Conservation (phyloP, 495 filamentous ascomycete species). For the Chaetomium cochliodes region DNA sequence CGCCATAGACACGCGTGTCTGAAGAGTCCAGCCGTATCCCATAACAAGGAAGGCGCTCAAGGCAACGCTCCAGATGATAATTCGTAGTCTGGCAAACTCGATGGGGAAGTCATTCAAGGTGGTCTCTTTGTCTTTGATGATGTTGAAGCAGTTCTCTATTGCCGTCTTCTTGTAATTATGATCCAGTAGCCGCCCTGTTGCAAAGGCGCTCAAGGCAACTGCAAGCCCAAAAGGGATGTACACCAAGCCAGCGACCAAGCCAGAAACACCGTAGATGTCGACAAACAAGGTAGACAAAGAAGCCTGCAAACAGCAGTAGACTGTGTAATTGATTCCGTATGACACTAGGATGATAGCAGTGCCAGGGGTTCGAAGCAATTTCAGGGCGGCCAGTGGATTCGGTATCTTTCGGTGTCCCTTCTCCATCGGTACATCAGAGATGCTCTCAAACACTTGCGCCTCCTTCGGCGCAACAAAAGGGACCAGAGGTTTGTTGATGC, state of each 20-base stretch:
- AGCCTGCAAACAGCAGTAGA: constrained; percentile 26
- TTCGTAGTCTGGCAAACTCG: constrained; percentile 18
- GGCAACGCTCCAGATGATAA: constrained; percentile 1
- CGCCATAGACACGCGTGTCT: constrained; percentile 12
- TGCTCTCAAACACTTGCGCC: background rate
- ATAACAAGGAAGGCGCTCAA: constrained; percentile 8
- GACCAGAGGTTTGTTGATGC: background rate
- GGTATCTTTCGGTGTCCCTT: background rate
- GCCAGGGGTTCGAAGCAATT: background rate
- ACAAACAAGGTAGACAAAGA: constrained; percentile 27
- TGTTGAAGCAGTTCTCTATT: background rate
- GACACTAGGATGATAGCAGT: constrained; percentile 4
- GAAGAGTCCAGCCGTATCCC: constrained; percentile 18
- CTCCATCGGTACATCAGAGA: background rate
- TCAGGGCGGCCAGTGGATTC: background rate
- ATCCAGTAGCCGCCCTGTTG: constrained; percentile 15
- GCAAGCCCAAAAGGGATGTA: constrained; percentile 30
- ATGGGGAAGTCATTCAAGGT: constrained; percentile 15
- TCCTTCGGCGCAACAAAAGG: background rate
- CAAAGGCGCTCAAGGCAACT: background rate
- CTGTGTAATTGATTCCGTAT: constrained; percentile 21
- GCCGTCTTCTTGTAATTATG: constrained; percentile 13
- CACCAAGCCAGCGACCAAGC: constrained; percentile 20
- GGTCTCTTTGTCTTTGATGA: background rate
- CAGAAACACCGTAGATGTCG: constrained; percentile 20